Base-by-base conservation (phyloP, 169 alveolate genomes). In the Plasmodium adleri region DNA sequence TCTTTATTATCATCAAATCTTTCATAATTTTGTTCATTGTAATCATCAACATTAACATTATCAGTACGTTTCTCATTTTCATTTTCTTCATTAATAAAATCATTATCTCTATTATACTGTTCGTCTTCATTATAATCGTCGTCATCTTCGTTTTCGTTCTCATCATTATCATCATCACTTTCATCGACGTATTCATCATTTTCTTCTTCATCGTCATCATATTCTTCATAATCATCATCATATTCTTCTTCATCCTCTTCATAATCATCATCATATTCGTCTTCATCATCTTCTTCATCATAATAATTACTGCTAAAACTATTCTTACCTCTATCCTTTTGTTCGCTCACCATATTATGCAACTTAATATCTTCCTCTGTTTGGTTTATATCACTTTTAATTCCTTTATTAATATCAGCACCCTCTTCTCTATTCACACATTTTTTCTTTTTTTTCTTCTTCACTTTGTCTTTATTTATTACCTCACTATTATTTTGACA, bases 61-160 rank as follows among this genome's bases (percentile, higher is more conserved):
- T 83, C 91, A 28, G 70, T 26, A 39, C 83, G 68, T 67, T 83
- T 83, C 47, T 83, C 91, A 68, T 49, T n/a, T 72, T 58, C 83
- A 39, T 50, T 28, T 39, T 60, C 63, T 15, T 76, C 89, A 50
- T 28, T 50, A 20, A 22, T 43, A 26, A 66, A 45, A 62, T 13
- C 4, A n/a, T 47, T 12, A 22, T 64, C 22, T 22, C 24, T 58
- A 28, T 12, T 20, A 63, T 32, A 17, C 15, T 26, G 20, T 47
- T 47, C 76, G 3, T 26, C 88, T 15, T 60, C 59, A 39, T 39
- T 9, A 39, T 5, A 39, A 22, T 76, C 88, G 22, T 26, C 67
- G n/a, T 10, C 64, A 7, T 39, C 88, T 2, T 59, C 56, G 5
- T 39, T 72, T 4, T 67, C 83, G 6, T 68, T 64, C 0, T 80